Base-by-base conservation (phyloP, 2,329 filamentous ascomycete species). In the Ambrosiella cleistominuta region DNA sequence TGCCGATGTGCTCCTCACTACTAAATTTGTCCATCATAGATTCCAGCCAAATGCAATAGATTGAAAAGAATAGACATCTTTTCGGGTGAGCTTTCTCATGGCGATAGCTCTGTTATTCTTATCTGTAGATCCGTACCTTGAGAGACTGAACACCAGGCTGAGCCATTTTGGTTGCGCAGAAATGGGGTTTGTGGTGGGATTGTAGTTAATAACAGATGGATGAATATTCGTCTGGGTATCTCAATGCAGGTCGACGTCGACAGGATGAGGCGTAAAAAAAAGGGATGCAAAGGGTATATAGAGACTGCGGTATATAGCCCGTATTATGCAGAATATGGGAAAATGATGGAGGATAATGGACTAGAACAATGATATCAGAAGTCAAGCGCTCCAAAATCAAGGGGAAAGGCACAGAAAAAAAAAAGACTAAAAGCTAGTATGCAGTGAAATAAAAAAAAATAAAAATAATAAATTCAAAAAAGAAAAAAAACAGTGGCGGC, bases 131-230 rank as follows among this genome's bases (percentile, higher is more conserved):
- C 40, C 75, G 65, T 75, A 93, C 88, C 87, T 95, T 95, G 69
- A 95, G 75, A 66, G 88, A 94, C 75, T 94, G 88, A 68, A 90
- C 91, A 67, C 86, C 86, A 62, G 84, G 85, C 71, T 85, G 82
- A 67, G 86, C 85, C 79, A 91, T 91, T 77, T 80, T 85, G 64
- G 64, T 63, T 66, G 63, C 54, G 37, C 53, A 44, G 54, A 54
- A 44, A 42, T 56, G 35, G 44, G 45, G 42, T 37, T 56, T 12
- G 37, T 7, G 45, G 51, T 49, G 49, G 27, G 40, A 57, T n/a
- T 35, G 39, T 9, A 15, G n/a, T 27, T 44, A 55, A 50, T 19
- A 56, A 59, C 44, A 44, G 13, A 45, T 19, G 36, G 53, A 7
- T 15, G 17, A 36, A 11, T 27, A 49, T 35, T 7, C 12, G 35